Evolutionary conservation across 2,329 filamentous ascomycete genomes (phyloP).

Genomic region (Colletotrichum chlorophyti): DNA sequence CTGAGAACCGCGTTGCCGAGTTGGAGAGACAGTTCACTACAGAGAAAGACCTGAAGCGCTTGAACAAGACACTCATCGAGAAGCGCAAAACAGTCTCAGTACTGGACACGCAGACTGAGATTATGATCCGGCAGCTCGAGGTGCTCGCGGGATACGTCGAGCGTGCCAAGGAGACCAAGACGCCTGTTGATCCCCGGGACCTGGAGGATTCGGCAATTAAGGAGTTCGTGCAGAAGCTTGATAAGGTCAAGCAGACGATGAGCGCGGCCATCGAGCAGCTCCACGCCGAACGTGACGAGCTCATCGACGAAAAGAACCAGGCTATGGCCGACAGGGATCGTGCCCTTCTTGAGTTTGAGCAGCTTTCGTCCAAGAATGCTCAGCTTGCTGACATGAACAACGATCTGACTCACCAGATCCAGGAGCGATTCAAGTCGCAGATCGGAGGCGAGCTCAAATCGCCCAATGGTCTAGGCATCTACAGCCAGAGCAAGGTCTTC

Average conservation of each 20-base stretch:
- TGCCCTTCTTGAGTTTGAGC: slow-evolving; percentile 93
- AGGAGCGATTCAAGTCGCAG: slow-evolving; percentile 88
- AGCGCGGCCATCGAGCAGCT: slow-evolving; percentile 64
- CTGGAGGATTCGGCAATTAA: slow-evolving; percentile 91
- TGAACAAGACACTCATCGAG: slow-evolving; percentile 87
- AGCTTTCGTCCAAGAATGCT: slow-evolving; percentile 90
- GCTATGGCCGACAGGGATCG: slow-evolving; percentile 88
- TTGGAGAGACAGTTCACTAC: slow-evolving; percentile 79
- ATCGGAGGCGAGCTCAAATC: slow-evolving; percentile 57
- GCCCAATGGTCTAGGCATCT: slow-evolving; percentile 64
- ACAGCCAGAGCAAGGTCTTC: slow-evolving; percentile 57
- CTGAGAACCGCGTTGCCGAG: slow-evolving; percentile 85
- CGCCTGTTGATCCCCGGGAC: slow-evolving; percentile 79
- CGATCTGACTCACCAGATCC: slow-evolving; percentile 91
- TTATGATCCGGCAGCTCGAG: slow-evolving; percentile 91
- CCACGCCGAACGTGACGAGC: slow-evolving; percentile 76
- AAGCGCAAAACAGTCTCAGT: slow-evolving; percentile 96
- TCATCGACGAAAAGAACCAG: slow-evolving; percentile 84
- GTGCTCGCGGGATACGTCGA: slow-evolving; percentile 89
- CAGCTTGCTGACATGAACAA: slow-evolving; percentile 96
- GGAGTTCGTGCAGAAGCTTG: slow-evolving; percentile 81
- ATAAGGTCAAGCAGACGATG: slow-evolving; percentile 67
- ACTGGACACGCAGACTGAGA: slow-evolving; percentile 91
- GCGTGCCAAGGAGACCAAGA: slow-evolving; percentile 81
- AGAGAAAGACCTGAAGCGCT: slow-evolving; percentile 72